These are phyloP conservation scores for Rubia yunnanensis DNA, from an alignment of 257 asterid species.

Conservation along the genomic window DNA sequence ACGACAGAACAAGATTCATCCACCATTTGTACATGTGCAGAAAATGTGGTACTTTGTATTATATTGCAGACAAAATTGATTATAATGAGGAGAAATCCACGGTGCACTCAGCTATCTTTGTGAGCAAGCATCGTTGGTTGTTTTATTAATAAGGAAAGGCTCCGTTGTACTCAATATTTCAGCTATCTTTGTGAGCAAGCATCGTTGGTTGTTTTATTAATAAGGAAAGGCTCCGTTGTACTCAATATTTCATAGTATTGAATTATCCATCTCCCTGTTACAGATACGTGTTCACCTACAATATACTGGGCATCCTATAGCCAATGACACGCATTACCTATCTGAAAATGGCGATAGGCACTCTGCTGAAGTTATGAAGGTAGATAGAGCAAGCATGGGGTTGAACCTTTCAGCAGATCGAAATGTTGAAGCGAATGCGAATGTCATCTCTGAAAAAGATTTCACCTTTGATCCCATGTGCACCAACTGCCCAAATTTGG, in stretches of 20 bases:
- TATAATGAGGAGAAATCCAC: too few relatives aligned
- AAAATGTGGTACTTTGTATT: background rate
- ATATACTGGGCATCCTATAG: constrained; percentile 81
- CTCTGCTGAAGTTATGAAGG: constrained; percentile 35
- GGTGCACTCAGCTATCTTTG: too few relatives aligned
- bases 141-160: too few relatives aligned
- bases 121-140: background rate
- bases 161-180: background rate
- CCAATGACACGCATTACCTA: constrained; percentile 80
- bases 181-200: too few relatives aligned
- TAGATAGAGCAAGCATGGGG: constrained; percentile 54
- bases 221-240: background rate
- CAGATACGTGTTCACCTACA: constrained; percentile 97
- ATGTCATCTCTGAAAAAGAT: constrained; percentile 31
- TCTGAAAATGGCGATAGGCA: constrained; percentile 34
- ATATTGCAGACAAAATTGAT: background rate
- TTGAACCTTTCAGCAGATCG: constrained; percentile 22
- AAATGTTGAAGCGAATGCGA: constrained; percentile 24
- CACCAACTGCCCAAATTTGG: constrained; percentile 84
- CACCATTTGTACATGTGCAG: too few relatives aligned
- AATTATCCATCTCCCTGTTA: constrained; percentile 12
- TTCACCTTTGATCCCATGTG: constrained; percentile 79
- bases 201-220: background rate
- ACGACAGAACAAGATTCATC: background rate
- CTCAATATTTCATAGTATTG: background rate